Conservation (phyloP, 257 asterid species). For the Solanum medicagineum region DNA sequence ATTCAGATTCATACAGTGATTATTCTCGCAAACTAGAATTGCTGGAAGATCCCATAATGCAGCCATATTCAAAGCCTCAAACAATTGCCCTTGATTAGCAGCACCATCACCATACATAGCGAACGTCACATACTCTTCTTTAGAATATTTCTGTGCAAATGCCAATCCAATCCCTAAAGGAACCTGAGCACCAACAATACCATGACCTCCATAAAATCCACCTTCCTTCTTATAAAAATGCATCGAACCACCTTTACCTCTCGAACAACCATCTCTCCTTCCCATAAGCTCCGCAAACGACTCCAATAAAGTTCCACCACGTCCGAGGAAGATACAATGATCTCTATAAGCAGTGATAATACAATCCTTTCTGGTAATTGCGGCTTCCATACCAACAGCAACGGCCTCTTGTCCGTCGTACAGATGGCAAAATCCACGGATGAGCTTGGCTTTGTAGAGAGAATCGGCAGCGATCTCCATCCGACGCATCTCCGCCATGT, state of each 20-base stretch:
- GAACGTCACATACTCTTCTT: conserved; percentile 76
- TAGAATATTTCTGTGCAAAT: conserved; percentile 85
- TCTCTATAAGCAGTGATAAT: conserved; percentile 76
- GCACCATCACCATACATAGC: conserved; percentile 95
- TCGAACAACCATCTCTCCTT: conserved; percentile 72
- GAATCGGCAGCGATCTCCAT: conserved; percentile 98
- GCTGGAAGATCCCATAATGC: conserved; percentile 98
- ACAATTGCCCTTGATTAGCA: conserved; percentile 94
- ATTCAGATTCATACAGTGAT: conserved; percentile 68
- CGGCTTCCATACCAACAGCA: conserved; percentile 89
- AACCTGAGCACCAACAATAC: conserved; percentile 93
- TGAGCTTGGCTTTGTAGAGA: conserved; percentile 80
- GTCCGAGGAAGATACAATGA: conserved; percentile 59
- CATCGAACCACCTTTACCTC: conserved; percentile 98
- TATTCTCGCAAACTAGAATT: conserved; percentile 92
- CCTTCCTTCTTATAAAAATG: conserved; percentile 79
- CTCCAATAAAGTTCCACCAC: conserved; percentile 67
- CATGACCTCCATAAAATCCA: conserved; percentile 94
- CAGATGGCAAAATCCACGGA: conserved; percentile 92
- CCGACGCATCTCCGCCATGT: conserved; percentile 87
- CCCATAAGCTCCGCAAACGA: conserved; percentile 87
- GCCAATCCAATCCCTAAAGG: conserved; percentile 90
- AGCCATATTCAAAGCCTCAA: conserved; percentile 95
- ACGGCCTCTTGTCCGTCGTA: conserved; percentile 99
- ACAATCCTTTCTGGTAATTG: conserved; percentile 58